A percentile compares a stretch with the other conserved stretches of the same genome.
phyloP scores from a whole-genome alignment of 441 rosid species.

The Mallotus japonicus region DNA sequence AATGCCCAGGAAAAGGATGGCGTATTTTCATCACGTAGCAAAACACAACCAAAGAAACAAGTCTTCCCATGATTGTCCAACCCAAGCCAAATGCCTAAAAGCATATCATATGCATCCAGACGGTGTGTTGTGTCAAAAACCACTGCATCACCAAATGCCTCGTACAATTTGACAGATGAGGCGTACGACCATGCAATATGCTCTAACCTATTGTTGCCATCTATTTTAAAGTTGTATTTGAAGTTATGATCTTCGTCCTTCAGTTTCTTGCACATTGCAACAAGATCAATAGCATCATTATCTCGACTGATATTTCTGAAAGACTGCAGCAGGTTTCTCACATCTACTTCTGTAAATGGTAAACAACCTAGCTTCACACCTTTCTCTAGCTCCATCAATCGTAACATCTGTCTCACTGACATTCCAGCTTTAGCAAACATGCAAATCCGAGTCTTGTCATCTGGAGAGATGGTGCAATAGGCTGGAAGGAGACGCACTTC shows the following conservation, averaged over 20 bases:
- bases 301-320: slow-evolving; percentile 52
- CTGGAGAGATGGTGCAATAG: slow-evolving; percentile 45
- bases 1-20: slow-evolving; percentile 67
- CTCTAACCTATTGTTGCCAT: slow-evolving; percentile 52
- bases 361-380: slow-evolving; percentile 68
- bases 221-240: slow-evolving; percentile 53
- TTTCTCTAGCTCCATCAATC: slow-evolving; percentile 71
- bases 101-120: slow-evolving; percentile 56
- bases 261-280: slow-evolving; percentile 55
- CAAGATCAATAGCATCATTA: slow-evolving; percentile 53
- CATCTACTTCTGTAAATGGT: slow-evolving; percentile 64
- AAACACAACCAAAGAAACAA: slow-evolving; percentile 52
- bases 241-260: slow-evolving; percentile 54
- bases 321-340: slow-evolving; percentile 56
- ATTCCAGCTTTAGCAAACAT: slow-evolving; percentile 72
- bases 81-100: slow-evolving; percentile 61
- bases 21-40: slow-evolving; percentile 56
- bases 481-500: slow-evolving; percentile 48
- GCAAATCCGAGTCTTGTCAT: slow-evolving; percentile 58
- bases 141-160: slow-evolving; percentile 57
- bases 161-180: slow-evolving; percentile 44
- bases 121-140: slow-evolving; percentile 58
- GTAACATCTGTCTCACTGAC: slow-evolving; percentile 65
- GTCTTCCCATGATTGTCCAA: slow-evolving; percentile 57
- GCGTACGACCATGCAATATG: slow-evolving; percentile 60